Evolutionary conservation across 176 grass and related monocot genomes (phyloP).

Genomic region (Carex kokanica): DNA sequence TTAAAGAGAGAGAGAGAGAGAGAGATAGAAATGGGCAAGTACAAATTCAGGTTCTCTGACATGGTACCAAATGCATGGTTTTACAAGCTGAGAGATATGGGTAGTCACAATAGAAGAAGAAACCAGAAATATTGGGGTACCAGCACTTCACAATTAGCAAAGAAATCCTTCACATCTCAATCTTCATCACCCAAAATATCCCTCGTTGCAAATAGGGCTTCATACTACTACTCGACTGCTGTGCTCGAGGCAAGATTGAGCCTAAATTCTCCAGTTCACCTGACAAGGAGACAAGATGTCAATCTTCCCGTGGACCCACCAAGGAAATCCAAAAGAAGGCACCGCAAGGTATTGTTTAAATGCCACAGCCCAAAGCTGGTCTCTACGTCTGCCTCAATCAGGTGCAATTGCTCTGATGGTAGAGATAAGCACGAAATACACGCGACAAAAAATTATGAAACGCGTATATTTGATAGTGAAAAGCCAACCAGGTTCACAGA

Average conservation of each 20-base stretch:
- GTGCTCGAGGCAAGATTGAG: conserved; percentile 7
- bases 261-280: conserved; percentile 35
- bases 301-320: conserved; percentile 50
- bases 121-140: background rate
- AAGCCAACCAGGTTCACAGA: conserved; percentile 53
- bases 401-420: conserved; percentile 19
- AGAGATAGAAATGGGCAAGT: conserved; percentile 52
- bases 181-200: background rate
- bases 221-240: conserved; percentile 80
- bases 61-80: conserved; percentile 98
- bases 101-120: conserved; percentile 26
- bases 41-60: conserved; percentile 83
- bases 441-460: background rate
- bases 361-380: conserved; percentile 36
- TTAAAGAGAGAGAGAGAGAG: background rate
- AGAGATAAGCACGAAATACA: background rate
- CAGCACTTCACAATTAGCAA: conserved; percentile 2
- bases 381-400: conserved; percentile 37
- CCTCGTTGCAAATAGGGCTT: conserved; percentile 52
- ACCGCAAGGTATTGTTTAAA: conserved; percentile 35
- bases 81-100: conserved; percentile 82
- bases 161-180: conserved; percentile 4
- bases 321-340: conserved; percentile 43
- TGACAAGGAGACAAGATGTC: conserved; percentile 35
- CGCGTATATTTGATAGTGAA: conserved; percentile 19